phyloP scores from a whole-genome alignment of 129 eudicot species.

The Arctium minus region DNA sequence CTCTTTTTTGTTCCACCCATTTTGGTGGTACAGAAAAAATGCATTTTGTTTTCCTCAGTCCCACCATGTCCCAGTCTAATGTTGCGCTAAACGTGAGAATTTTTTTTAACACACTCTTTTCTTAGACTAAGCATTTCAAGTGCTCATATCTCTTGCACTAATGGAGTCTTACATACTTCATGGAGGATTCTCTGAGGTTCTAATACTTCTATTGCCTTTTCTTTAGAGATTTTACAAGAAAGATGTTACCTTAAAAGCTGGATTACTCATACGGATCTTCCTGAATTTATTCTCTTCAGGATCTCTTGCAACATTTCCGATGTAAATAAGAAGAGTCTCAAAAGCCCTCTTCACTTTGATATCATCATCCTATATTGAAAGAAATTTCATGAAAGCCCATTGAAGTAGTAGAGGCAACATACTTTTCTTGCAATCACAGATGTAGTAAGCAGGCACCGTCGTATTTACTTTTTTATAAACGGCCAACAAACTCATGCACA shows the following conservation, averaged over 20 bases:
- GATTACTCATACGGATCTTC: conserved; percentile 75
- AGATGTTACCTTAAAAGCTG: conserved; percentile 62
- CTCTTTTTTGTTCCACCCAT: too few species aligned
- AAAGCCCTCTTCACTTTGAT: conserved; percentile 60
- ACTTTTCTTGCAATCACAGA: not conserved
- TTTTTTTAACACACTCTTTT: not conserved
- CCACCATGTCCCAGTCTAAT: too few species aligned
- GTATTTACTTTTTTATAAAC: not conserved
- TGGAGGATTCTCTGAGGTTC: not conserved
- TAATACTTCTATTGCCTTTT: not conserved
- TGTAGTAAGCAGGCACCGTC: not conserved
- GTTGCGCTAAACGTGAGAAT: too few species aligned
- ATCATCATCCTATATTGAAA: conserved; percentile 51
- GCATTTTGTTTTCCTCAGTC: too few species aligned
- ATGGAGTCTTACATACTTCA: not conserved
- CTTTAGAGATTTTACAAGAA: not conserved
- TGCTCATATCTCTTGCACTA: not conserved
- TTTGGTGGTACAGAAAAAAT: too few species aligned
- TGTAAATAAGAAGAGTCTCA: conserved; percentile 64
- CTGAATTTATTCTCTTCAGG: conserved; percentile 77
- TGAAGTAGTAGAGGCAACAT: not conserved
- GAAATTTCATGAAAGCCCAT: not conserved
- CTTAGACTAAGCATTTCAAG: not conserved
- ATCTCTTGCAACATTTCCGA: conserved; percentile 58
- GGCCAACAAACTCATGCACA: not conserved